Base-by-base conservation (phyloP, 768 basidiomycete species). In the Pleurotus pulmonarius region DNA sequence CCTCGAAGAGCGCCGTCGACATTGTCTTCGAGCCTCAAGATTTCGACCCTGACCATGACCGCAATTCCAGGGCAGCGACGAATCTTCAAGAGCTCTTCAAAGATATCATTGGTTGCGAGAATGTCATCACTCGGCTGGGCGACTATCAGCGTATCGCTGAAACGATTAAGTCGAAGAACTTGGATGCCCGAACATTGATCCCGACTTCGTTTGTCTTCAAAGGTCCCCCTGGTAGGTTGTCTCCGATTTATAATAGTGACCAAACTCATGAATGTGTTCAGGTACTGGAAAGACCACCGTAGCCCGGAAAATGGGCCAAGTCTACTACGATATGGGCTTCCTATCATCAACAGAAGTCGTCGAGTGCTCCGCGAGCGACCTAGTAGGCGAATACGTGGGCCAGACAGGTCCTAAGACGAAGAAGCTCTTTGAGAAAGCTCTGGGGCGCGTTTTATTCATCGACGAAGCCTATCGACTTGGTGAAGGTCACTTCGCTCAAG, bases 151-250 rank as follows among this genome's bases (percentile, higher is more conserved):
- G 73, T 48, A 75, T 83, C 26, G 79, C 81, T 1, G 62, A 58
- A 3, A 67, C 61, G 15, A 73, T 77, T 67, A 80, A 79, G 61
- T 61, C 60, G 0, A 64, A 70, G 26, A 73, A 74, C 2, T 63
- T 73, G 37, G 77, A 85, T 58, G 67, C 74, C 16, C 73, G 78
- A 3, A 72, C 77, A n/a, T 70, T 75, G 13, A 78, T 88, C 40
- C 86, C 87, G 0, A 86, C 80, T 16, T 87, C 77, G 54, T 89
- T 87, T 73, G 69, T 88, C 2, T 88, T 89, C 75, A 88, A 85
- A 61, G 87, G 87, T 0, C 87, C 87, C 4, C 87, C 87, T 58
- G 86, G 81, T 85, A 63, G 61, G 73, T 64, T 16, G 13, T 0
- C 43, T 29, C n/a, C 46, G 20, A 1, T 15, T 11, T 34, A 4